Evolutionary conservation across 148 eudicot genomes (phyloP).

Genomic region (Silene uniflora): DNA sequence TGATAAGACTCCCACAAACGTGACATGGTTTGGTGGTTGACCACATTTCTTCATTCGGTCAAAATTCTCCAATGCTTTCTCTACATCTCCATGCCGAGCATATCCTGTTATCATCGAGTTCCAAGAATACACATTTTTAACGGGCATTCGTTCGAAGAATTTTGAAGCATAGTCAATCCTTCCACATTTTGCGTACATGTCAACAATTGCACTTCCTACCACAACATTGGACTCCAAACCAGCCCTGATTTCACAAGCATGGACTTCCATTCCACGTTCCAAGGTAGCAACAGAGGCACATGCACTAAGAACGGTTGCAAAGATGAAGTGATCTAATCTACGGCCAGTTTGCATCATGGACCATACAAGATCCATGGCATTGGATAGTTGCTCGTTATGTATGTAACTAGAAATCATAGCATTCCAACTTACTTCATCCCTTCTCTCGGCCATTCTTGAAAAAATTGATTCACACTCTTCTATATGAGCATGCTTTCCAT

Average conservation of each 20-base stretch:
- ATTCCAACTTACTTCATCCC: constrained; percentile 71
- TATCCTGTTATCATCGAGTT: constrained; percentile 77
- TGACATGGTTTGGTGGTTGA: constrained; percentile 71
- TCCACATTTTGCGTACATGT: constrained; percentile 93
- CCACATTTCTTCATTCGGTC: constrained; percentile 46
- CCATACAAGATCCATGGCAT: constrained; percentile 72
- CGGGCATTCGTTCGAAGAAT: constrained; percentile 56
- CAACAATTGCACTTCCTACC: constrained; percentile 79
- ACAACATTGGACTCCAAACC: constrained; percentile 67
- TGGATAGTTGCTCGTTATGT: constrained; percentile 53
- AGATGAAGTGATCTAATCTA: constrained; percentile 61
- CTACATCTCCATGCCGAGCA: constrained; percentile 70
- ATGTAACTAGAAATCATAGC: constrained; percentile 82
- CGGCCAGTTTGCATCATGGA: constrained; percentile 59
- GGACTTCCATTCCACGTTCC: constrained; percentile 83
- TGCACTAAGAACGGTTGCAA: constrained; percentile 75
- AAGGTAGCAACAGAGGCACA: constrained; percentile 84
- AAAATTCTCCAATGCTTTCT: constrained; percentile 55
- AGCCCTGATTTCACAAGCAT: constrained; percentile 75
- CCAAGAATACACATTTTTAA: constrained; percentile 70
- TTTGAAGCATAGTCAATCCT: constrained; percentile 70
- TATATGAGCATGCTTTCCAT: constrained; percentile 67
- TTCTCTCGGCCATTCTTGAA: constrained; percentile 50
- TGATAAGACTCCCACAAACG: constrained; percentile 74
- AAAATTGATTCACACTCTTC: constrained; percentile 57